phyloP scores from a whole-genome alignment of 768 basidiomycete genomes.

The Boletus patriciae region DNA sequence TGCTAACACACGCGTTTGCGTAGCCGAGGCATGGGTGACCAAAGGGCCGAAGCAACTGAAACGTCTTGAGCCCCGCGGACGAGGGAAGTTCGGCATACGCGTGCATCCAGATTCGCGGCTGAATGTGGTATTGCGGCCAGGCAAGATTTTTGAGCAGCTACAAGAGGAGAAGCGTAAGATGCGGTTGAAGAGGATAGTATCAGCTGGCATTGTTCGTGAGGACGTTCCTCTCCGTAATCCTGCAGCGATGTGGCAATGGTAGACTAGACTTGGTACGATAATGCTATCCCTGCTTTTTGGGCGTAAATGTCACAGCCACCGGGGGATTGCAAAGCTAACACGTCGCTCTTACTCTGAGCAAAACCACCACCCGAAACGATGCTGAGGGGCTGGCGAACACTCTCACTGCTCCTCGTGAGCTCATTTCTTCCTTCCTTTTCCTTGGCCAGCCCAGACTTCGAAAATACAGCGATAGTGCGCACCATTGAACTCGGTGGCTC shows the following conservation, averaged over 20 bases:
- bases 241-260: slow-evolving; percentile 78
- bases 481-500: slow-evolving; percentile 89
- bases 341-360: slow-evolving; percentile 17
- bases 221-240: slow-evolving; percentile 77
- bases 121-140: slow-evolving; percentile 76
- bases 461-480: slow-evolving; percentile 88
- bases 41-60: slow-evolving; percentile 69
- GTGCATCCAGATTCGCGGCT: slow-evolving; percentile 74
- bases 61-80: slow-evolving; percentile 78
- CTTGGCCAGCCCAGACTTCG: slow-evolving; percentile 58
- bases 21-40: slow-evolving; percentile 93
- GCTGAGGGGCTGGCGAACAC: slow-evolving; percentile 45
- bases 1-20: slow-evolving; percentile 6
- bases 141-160: slow-evolving; percentile 71
- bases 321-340: slow-evolving; percentile 5
- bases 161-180: slow-evolving; percentile 60
- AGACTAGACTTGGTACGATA: slow-evolving; percentile 6
- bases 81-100: slow-evolving; percentile 77
- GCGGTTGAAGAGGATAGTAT: slow-evolving; percentile 74
- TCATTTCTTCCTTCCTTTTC: slow-evolving; percentile 42
- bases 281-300: too few relatives aligned
- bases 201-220: slow-evolving; percentile 77
- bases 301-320: slow-evolving; percentile 20
- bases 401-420: slow-evolving; percentile 45
- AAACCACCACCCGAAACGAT: slow-evolving; percentile 39